Conservation (phyloP, 805 yeast genomes). For the Pichia membranifaciens region DNA sequence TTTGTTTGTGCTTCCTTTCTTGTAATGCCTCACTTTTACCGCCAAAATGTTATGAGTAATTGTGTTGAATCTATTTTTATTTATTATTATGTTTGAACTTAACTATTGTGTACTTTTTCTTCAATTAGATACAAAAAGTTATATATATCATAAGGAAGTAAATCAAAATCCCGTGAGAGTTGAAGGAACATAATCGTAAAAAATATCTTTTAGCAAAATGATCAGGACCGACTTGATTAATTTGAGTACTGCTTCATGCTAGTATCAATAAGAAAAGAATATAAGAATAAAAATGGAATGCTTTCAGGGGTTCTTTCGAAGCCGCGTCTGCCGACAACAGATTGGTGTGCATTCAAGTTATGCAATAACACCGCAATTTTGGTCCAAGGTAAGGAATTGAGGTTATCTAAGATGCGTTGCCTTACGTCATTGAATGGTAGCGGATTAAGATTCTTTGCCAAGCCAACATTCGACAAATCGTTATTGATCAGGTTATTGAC, state of each 20-base stretch:
- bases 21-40: too few relatives aligned
- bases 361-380: constrained; percentile 70
- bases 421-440: constrained; percentile 24
- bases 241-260: not conserved
- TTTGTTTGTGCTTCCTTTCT: too few relatives aligned
- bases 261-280: constrained; percentile 24
- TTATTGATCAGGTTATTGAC: constrained; percentile 2
- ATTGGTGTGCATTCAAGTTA: constrained; percentile 78
- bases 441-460: constrained; percentile 16
- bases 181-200: too few relatives aligned
- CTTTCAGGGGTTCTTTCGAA: constrained; percentile 46
- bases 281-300: constrained; percentile 45
- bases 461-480: constrained; percentile 6
- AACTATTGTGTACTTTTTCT: constrained; percentile 1
- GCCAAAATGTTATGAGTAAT: not conserved
- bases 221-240: not conserved
- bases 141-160: not conserved
- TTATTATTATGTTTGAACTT: not conserved
- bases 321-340: constrained; percentile 75
- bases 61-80: not conserved
- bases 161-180: not conserved
- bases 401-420: constrained; percentile 39
- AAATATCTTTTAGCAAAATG: too few relatives aligned
- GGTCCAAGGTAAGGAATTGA: constrained; percentile 67
- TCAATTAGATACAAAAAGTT: not conserved